phyloP scores from a whole-genome alignment of 805 yeast species.

The Schwanniomyces vanrijiae region DNA sequence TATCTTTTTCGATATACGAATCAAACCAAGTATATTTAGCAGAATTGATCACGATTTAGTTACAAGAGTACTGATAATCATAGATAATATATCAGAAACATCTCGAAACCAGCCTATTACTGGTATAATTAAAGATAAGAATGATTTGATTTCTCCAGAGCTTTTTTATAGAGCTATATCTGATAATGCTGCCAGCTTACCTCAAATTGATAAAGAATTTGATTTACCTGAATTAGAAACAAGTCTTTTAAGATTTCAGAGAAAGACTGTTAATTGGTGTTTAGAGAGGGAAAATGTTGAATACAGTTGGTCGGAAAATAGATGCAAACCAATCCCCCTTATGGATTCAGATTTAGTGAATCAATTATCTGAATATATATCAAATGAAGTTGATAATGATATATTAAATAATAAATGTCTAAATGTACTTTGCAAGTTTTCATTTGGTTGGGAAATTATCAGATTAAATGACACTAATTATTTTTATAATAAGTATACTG shows the following conservation, averaged over 20 bases:
- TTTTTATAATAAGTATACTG: constrained; percentile 55
- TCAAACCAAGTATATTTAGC: constrained; percentile 18
- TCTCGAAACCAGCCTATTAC: background rate
- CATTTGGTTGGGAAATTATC: constrained; percentile 54
- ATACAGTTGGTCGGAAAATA: constrained; percentile 25
- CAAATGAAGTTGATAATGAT: background rate
- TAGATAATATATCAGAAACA: background rate
- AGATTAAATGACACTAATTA: constrained; percentile 9
- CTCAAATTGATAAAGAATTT: constrained; percentile 16
- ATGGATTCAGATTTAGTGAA: constrained; percentile 8
- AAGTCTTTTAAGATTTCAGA: constrained; percentile 50
- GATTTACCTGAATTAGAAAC: constrained; percentile 46
- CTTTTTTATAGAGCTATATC: constrained; percentile 53
- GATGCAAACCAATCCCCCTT: constrained; percentile 20
- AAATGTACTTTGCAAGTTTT: constrained; percentile 36
- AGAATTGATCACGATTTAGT: constrained; percentile 16
- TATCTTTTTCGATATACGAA: constrained; percentile 13
- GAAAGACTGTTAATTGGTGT: constrained; percentile 57
- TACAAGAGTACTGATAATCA: constrained; percentile 1
- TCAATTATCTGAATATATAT: constrained; percentile 4
- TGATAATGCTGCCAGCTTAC: constrained; percentile 35
- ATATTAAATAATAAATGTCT: constrained; percentile 15
- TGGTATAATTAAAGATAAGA: constrained; percentile 13
- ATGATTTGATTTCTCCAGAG: constrained; percentile 20
- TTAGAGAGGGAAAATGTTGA: constrained; percentile 47